Conservation (phyloP, 768 basidiomycete genomes). For the Naganishia onofrii region DNA sequence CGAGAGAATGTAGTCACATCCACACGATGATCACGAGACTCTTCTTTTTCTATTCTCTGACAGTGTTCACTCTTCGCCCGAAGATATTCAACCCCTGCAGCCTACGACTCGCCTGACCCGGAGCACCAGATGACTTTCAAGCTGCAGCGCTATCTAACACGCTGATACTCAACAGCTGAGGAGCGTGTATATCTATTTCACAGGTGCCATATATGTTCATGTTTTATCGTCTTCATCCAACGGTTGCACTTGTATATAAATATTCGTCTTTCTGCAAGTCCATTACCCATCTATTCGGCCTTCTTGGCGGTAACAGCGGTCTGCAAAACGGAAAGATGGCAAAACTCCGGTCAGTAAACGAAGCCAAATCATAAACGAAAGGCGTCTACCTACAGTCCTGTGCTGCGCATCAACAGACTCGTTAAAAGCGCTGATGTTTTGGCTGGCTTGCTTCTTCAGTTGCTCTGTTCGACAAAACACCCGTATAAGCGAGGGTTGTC, state of each 20-base stretch:
- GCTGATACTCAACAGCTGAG: too few species aligned
- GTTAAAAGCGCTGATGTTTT: conserved; percentile 77
- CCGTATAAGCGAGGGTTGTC: not conserved
- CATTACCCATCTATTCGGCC: not conserved
- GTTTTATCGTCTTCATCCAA: not conserved
- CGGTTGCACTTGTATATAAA: not conserved
- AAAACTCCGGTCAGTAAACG: not conserved
- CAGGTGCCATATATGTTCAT: not conserved
- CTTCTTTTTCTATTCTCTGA: too few species aligned
- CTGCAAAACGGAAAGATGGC: not conserved
- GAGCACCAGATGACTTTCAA: too few species aligned
- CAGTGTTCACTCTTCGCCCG: too few species aligned
- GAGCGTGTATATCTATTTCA: too few species aligned
- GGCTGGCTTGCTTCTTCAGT: conserved; percentile 74
- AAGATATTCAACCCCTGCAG: too few species aligned
- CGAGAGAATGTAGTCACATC: too few species aligned
- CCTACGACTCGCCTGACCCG: too few species aligned
- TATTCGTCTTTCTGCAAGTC: too few species aligned
- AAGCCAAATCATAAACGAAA: not conserved
- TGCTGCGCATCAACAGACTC: conserved; percentile 63
- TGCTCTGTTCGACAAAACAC: conserved; percentile 58
- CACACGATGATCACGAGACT: too few species aligned
- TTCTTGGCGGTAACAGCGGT: conserved; percentile 17
- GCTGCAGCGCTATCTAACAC: too few species aligned
- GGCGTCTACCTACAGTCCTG: conserved; percentile 1